Conservation (phyloP, 192 early-diverging fungal genomes). For the Coemansia asiatica region DNA sequence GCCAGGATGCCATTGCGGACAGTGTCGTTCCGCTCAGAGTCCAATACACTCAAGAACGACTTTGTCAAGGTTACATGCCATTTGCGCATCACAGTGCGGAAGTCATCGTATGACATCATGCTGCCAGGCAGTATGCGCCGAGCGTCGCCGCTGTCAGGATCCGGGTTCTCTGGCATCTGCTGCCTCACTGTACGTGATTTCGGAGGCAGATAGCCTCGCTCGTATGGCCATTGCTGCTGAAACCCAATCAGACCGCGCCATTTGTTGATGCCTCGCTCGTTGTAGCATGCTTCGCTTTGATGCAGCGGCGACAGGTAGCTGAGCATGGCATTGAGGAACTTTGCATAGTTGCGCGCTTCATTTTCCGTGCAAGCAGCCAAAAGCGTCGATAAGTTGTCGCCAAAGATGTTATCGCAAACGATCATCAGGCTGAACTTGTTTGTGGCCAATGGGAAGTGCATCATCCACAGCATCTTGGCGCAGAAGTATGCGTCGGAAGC, state of each 20-base stretch:
- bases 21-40: conserved; percentile 37
- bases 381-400: conserved; percentile 34
- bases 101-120: conserved; percentile 41
- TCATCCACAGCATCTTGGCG: conserved; percentile 50
- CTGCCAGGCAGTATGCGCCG: conserved; percentile 27
- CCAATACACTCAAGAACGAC: conserved; percentile 29
- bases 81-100: conserved; percentile 50
- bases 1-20: conserved; percentile 51
- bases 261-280: conserved; percentile 36
- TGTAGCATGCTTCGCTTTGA: conserved; percentile 24
- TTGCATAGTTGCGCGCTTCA: conserved; percentile 46
- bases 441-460: conserved; percentile 53
- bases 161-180: conserved; percentile 10
- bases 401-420: conserved; percentile 43
- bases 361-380: conserved; percentile 45
- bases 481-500: conserved; percentile 51
- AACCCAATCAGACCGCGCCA: conserved; percentile 51
- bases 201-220: conserved; percentile 49
- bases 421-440: conserved; percentile 55
- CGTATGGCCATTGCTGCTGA: conserved; percentile 38
- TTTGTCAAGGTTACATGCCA: conserved; percentile 46
- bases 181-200: conserved; percentile 36
- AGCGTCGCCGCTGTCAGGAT: conserved; percentile 22
- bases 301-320: conserved; percentile 39
- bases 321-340: conserved; percentile 40